A percentile compares a stretch with the other conserved stretches of the same genome.
phyloP scores from a whole-genome alignment of 495 filamentous ascomycete species.

The Lasiosphaeria miniovina region DNA sequence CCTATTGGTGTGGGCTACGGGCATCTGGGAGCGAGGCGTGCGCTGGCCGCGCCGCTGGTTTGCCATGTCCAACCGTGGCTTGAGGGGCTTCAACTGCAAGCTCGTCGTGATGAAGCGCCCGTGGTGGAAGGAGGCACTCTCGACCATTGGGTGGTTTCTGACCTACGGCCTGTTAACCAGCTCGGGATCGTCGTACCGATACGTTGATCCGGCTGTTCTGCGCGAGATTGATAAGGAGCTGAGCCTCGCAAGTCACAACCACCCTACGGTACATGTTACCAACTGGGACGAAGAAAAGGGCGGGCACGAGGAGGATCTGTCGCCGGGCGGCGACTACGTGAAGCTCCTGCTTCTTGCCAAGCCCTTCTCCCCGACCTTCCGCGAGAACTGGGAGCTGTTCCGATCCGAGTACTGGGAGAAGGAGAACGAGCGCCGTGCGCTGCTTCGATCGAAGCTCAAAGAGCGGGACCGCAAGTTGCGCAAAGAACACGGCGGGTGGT shows the following conservation, averaged over 20 bases:
- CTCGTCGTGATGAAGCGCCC: conserved; percentile 81
- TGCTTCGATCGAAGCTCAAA: conserved; percentile 65
- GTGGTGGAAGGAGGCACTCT: conserved; percentile 74
- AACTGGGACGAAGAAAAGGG: conserved; percentile 46
- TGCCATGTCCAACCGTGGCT: conserved; percentile 78
- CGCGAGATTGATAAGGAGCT: conserved; percentile 51
- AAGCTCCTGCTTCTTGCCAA: conserved; percentile 90
- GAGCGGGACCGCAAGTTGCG: conserved; percentile 63
- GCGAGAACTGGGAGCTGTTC: conserved; percentile 97
- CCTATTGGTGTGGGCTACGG: conserved; percentile 85
- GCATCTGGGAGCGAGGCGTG: conserved; percentile 91
- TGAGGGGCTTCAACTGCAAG: conserved; percentile 92
- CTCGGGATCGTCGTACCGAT: conserved; percentile 62
- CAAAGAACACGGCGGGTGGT: conserved; percentile 68
- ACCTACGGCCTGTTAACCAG: conserved; percentile 69
- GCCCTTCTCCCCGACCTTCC: conserved; percentile 88
- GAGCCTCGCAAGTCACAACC: conserved; percentile 35
- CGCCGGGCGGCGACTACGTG: conserved; percentile 84
- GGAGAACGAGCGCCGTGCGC: conserved; percentile 83
- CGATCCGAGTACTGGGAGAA: conserved; percentile 93
- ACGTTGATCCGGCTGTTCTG: conserved; percentile 55
- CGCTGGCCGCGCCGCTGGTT: conserved; percentile 94
- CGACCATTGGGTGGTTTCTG: conserved; percentile 69
- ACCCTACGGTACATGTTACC: conserved; percentile 42
- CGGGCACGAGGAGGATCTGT: conserved; percentile 80